Conservation (phyloP, 2,329 filamentous ascomycete genomes). For the Botrytis aclada region DNA sequence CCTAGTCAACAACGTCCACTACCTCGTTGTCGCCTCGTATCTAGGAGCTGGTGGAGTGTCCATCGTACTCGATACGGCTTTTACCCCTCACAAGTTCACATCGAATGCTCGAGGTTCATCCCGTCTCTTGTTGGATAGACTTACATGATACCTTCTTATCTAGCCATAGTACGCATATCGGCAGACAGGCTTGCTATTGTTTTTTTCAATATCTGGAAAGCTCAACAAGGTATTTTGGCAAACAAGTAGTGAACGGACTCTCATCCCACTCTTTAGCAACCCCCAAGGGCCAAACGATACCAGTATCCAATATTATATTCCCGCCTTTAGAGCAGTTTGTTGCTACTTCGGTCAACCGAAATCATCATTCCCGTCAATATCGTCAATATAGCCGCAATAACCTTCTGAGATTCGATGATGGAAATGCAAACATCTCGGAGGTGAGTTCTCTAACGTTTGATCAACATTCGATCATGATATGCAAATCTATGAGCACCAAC, state of each 20-base stretch:
- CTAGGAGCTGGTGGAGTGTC: not conserved
- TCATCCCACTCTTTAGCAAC: not conserved
- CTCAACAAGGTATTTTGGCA: not conserved
- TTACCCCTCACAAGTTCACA: not conserved
- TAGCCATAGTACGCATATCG: not conserved
- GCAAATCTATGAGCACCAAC: not conserved
- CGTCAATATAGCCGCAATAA: not conserved
- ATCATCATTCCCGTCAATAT: not conserved
- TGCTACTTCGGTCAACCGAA: not conserved
- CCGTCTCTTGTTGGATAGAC: not conserved
- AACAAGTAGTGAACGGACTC: not conserved
- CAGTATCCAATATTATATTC: not conserved
- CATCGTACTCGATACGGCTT: not conserved
- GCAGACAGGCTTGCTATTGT: not conserved
- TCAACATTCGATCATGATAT: not conserved
- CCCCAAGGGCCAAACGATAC: not conserved
- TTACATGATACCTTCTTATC: conserved; percentile 15
- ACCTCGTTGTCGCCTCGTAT: conserved; percentile 15
- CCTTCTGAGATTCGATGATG: not conserved
- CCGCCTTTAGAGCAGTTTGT: not conserved
- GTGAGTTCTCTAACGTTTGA: not conserved
- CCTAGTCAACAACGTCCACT: not conserved
- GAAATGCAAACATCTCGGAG: not conserved
- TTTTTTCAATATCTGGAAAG: not conserved
- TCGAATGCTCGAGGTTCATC: conserved; percentile 2